These are phyloP conservation scores for Tetradesmus lagerheimii DNA, from an alignment of 139 green algal species.

Conservation along the genomic window DNA sequence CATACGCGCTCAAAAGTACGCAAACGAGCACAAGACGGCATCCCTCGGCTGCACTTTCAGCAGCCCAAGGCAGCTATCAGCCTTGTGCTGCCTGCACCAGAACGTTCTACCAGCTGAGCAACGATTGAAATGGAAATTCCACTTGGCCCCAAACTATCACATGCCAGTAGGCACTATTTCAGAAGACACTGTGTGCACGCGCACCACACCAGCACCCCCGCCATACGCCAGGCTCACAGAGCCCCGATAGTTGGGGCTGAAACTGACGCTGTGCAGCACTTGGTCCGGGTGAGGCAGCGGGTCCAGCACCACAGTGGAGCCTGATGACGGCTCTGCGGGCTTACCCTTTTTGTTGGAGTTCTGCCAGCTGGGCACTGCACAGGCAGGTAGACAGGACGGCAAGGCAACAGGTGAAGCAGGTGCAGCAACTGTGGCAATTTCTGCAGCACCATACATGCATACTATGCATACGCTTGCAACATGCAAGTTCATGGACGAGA, in stretches of 20 bases:
- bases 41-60: background rate
- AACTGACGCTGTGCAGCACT: constrained; percentile 34
- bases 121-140: too few relatives aligned
- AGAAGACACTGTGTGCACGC: constrained; percentile 29
- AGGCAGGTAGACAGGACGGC: background rate
- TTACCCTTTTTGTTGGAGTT: background rate
- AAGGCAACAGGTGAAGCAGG: background rate
- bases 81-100: background rate
- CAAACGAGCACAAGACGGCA: too few relatives aligned
- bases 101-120: background rate
- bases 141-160: background rate
- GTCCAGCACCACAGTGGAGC: constrained; percentile 28
- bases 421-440: background rate
- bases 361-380: constrained; percentile 19
- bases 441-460: background rate
- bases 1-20: background rate
- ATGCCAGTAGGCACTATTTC: background rate
- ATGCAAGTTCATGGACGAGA: too few relatives aligned
- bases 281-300: constrained; percentile 40
- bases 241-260: constrained; percentile 28
- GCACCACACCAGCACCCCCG: constrained; percentile 29
- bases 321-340: background rate
- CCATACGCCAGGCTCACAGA: constrained; percentile 16
- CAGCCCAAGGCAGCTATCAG: background rate
- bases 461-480: background rate